phyloP scores from a whole-genome alignment of 1,284 basidiomycete genomes.

The Marasmius oreades region DNA sequence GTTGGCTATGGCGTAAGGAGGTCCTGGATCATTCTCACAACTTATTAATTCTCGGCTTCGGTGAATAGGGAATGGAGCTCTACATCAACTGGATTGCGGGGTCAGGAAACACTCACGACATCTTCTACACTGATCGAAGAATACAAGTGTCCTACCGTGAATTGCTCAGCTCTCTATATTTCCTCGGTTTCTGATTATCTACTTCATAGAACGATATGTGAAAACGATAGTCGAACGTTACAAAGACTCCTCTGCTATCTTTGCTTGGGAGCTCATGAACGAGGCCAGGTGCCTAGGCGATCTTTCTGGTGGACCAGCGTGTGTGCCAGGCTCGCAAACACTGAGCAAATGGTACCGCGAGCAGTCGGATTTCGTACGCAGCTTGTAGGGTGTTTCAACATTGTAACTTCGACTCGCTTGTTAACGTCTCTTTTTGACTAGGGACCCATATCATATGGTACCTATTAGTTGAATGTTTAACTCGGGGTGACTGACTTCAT shows the following conservation, averaged over 20 bases:
- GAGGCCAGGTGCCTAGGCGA: conserved; percentile 57
- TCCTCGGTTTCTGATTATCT: background rate
- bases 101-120: conserved; percentile 39
- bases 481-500: background rate
- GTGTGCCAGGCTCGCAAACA: conserved; percentile 43
- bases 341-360: conserved; percentile 49
- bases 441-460: conserved; percentile 47
- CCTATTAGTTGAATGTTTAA: background rate
- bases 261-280: conserved; percentile 60
- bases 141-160: conserved; percentile 50
- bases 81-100: conserved; percentile 53
- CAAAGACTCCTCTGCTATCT: conserved; percentile 48
- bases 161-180: conserved; percentile 14
- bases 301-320: conserved; percentile 40
- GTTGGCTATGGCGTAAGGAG: conserved; percentile 36
- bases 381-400: conserved; percentile 34
- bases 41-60: too few species aligned
- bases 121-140: conserved; percentile 47
- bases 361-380: conserved; percentile 47
- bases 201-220: conserved; percentile 44
- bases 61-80: conserved; percentile 38
- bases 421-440: conserved; percentile 18
- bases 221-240: conserved; percentile 52
- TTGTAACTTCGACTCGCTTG: background rate
- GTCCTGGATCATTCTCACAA: background rate